Conservation (phyloP, 2,329 filamentous ascomycete species). For the Lasiodiplodia sp. region DNA sequence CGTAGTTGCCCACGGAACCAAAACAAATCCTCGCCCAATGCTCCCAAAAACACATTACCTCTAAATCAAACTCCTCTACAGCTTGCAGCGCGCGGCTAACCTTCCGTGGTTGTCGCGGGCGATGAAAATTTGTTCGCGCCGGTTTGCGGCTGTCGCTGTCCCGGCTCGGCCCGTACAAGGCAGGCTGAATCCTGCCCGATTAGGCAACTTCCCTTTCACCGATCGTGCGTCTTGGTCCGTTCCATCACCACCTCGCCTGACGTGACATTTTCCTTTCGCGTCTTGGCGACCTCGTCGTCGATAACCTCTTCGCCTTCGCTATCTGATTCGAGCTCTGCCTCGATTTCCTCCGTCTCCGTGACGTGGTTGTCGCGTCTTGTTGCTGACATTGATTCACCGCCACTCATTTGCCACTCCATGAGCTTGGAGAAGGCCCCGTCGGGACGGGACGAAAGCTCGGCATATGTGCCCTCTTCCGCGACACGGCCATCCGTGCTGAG, state of each 20-base stretch:
- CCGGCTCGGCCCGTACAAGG: slow-evolving; percentile 27
- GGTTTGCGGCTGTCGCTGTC: slow-evolving; percentile 15
- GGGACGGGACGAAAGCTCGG: slow-evolving; percentile 73
- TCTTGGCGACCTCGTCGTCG: slow-evolving; percentile 38
- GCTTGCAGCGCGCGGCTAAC: not conserved
- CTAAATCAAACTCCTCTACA: not conserved
- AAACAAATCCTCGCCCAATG: not conserved
- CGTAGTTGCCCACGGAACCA: not conserved
- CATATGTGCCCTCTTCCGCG: slow-evolving; percentile 87
- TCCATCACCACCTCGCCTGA: slow-evolving; percentile 39
- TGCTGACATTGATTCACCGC: slow-evolving; percentile 64
- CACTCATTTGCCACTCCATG: slow-evolving; percentile 99
- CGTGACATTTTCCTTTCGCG: slow-evolving; percentile 40
- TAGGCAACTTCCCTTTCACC: slow-evolving; percentile 30
- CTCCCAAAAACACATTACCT: not conserved
- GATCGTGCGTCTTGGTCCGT: slow-evolving; percentile 33
- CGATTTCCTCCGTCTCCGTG: slow-evolving; percentile 60
- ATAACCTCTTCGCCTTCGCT: slow-evolving; percentile 47
- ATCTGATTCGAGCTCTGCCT: slow-evolving; percentile 48
- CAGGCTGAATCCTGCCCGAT: slow-evolving; percentile 4
- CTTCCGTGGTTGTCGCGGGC: not conserved
- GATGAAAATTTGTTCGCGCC: slow-evolving; percentile 15
- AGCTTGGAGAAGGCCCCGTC: slow-evolving; percentile 89
- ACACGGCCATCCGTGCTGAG: slow-evolving; percentile 86
- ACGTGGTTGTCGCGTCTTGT: slow-evolving; percentile 42